Conservation (phyloP, 2,329 filamentous ascomycete species). For the Decorospora gaudefroyi region DNA sequence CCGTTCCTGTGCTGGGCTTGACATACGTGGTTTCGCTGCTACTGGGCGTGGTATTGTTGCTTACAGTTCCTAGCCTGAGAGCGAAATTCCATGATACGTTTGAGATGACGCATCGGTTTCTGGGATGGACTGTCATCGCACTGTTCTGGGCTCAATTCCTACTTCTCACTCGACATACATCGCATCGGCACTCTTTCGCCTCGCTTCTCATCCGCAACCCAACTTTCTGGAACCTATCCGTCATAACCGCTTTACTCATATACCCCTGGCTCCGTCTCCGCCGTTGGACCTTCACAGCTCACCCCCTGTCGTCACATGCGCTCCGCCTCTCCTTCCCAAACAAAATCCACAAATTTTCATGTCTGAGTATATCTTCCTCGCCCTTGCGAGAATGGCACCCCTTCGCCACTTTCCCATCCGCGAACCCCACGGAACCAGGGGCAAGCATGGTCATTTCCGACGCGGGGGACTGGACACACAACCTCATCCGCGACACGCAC, state of each 20-base stretch:
- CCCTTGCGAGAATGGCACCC: slow-evolving; percentile 46
- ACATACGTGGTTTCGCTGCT: slow-evolving; percentile 28
- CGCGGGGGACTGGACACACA: slow-evolving; percentile 44
- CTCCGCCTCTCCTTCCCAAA: slow-evolving; percentile 62
- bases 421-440: background rate
- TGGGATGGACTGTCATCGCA: slow-evolving; percentile 38
- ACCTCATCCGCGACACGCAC: slow-evolving; percentile 14
- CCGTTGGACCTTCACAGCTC: slow-evolving; percentile 66
- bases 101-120: slow-evolving; percentile 44
- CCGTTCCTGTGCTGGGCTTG: slow-evolving; percentile 21
- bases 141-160: slow-evolving; percentile 39
- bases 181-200: background rate
- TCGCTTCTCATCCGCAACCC: slow-evolving; percentile 18
- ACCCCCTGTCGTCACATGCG: slow-evolving; percentile 72
- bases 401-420: slow-evolving; percentile 45
- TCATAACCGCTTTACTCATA: slow-evolving; percentile 67
- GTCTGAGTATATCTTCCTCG: slow-evolving; percentile 34
- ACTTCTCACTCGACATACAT: slow-evolving; percentile 12
- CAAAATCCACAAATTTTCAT: slow-evolving; percentile 38
- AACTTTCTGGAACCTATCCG: slow-evolving; percentile 67
- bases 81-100: slow-evolving; percentile 38
- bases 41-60: slow-evolving; percentile 30
- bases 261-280: slow-evolving; percentile 76
- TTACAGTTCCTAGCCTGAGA: slow-evolving; percentile 34
- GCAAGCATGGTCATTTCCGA: slow-evolving; percentile 42